Evolutionary conservation across 306 rosid genomes (phyloP).

Genomic region (Biancaea sappan): DNA sequence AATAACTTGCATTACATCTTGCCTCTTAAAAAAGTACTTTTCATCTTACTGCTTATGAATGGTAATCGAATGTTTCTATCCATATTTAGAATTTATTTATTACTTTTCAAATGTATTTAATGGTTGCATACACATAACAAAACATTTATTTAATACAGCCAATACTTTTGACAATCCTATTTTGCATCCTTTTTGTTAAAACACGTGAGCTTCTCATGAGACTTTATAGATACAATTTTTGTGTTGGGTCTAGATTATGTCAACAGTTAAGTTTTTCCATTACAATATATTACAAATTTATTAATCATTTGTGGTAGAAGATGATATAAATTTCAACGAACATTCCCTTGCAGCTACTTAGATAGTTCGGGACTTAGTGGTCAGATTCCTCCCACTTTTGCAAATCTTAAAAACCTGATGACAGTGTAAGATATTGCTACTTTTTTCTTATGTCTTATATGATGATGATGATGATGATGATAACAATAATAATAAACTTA

Average conservation of each 20-base stretch:
- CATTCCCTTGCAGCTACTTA: slow-evolving; percentile 56
- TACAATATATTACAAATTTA: background rate
- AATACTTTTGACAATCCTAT: background rate
- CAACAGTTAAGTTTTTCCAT: background rate
- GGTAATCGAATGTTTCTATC: background rate
- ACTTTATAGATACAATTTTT: background rate
- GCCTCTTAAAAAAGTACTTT: background rate
- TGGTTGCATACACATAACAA: background rate
- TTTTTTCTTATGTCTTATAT: background rate
- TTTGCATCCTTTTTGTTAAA: background rate
- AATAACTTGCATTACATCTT: background rate
- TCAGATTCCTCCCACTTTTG: slow-evolving; percentile 74
- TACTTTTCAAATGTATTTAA: background rate
- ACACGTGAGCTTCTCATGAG: background rate
- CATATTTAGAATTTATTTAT: background rate
- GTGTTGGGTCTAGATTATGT: background rate
- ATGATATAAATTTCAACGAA: slow-evolving; percentile 23
- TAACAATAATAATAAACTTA: background rate
- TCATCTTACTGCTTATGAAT: background rate
- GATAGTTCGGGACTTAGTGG: slow-evolving; percentile 83
- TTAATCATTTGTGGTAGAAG: background rate
- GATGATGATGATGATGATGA: background rate
- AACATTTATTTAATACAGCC: background rate
- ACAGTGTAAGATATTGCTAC: slow-evolving; percentile 56
- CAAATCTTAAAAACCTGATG: slow-evolving; percentile 48